Conservation (phyloP, 805 yeast species). For the Starmerella ratchasimensis region DNA sequence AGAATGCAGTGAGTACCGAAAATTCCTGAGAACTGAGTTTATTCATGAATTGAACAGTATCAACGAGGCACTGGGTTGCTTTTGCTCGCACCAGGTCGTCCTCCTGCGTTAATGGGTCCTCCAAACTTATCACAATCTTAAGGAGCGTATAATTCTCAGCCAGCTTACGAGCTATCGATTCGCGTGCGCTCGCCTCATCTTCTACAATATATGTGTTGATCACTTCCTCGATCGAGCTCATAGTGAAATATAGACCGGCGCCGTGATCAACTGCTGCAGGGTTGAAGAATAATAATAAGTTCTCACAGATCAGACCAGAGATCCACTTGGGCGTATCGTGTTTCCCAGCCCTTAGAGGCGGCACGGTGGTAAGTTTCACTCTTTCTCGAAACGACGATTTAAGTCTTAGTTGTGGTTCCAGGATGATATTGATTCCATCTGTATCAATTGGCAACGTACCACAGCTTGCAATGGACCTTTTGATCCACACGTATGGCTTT, state of each 20-base stretch:
- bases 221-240: slow-evolving; percentile 15
- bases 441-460: slow-evolving; percentile 85
- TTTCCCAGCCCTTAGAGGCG: too few species aligned
- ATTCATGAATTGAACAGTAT: slow-evolving; percentile 26
- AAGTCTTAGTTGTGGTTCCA: too few species aligned
- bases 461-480: slow-evolving; percentile 61
- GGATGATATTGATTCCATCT: slow-evolving; percentile 46
- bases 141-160: slow-evolving; percentile 11
- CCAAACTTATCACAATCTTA: slow-evolving; percentile 40
- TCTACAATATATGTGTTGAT: slow-evolving; percentile 21
- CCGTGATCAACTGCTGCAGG: too few species aligned
- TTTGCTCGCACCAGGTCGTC: slow-evolving; percentile 36
- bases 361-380: too few species aligned
- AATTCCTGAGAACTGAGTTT: slow-evolving; percentile 28
- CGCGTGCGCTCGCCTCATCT: slow-evolving; percentile 3
- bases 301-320: too few species aligned
- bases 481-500: slow-evolving; percentile 49
- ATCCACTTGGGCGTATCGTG: too few species aligned
- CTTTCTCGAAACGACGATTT: too few species aligned
- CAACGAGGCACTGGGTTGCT: slow-evolving; percentile 34
- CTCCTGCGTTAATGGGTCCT: slow-evolving; percentile 49
- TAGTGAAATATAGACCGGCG: too few species aligned
- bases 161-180: slow-evolving; percentile 2
- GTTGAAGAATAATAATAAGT: too few species aligned
- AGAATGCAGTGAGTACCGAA: slow-evolving; percentile 35